These are phyloP conservation scores for Anisodus acutangulus DNA, from an alignment of 257 asterid genomes.

Conservation along the genomic window DNA sequence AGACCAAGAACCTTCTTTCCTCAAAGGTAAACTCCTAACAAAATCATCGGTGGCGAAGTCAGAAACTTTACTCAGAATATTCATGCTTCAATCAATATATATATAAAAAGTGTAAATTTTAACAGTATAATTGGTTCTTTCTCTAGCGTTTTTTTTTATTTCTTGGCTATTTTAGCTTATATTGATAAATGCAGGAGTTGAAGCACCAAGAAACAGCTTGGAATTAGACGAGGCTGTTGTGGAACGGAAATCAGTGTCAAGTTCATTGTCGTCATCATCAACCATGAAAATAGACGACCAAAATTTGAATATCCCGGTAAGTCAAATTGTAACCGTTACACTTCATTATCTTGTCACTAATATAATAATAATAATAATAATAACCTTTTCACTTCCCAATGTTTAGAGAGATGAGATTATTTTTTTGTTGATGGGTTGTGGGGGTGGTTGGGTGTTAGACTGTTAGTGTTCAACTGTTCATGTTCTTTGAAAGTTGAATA, in stretches of 20 bases:
- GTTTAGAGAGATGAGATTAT: constrained; percentile 16
- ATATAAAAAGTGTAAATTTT: too few relatives aligned
- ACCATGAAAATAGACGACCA: constrained; percentile 44
- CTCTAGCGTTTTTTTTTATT: not conserved
- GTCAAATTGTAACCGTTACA: constrained; percentile 52
- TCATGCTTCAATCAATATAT: too few relatives aligned
- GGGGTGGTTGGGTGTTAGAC: not conserved
- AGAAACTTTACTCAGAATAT: not conserved
- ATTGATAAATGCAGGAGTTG: constrained; percentile 55
- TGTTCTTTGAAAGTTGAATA: constrained; percentile 19
- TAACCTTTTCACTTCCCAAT: constrained; percentile 44
- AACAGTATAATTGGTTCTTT: not conserved
- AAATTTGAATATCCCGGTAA: constrained; percentile 43
- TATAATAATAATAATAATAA: not conserved
- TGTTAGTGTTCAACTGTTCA: not conserved
- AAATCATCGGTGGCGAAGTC: not conserved
- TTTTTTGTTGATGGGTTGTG: not conserved
- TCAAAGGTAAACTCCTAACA: constrained; percentile 47
- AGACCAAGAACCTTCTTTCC: constrained; percentile 38
- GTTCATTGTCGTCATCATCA: constrained; percentile 32
- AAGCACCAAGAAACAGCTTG: constrained; percentile 93
- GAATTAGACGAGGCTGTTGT: constrained; percentile 53
- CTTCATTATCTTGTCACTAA: not conserved
- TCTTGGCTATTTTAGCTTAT: not conserved
- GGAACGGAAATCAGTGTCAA: constrained; percentile 36